These are phyloP conservation scores for Abrus pulchellus DNA, from an alignment of 306 rosid genomes.

Conservation along the genomic window DNA sequence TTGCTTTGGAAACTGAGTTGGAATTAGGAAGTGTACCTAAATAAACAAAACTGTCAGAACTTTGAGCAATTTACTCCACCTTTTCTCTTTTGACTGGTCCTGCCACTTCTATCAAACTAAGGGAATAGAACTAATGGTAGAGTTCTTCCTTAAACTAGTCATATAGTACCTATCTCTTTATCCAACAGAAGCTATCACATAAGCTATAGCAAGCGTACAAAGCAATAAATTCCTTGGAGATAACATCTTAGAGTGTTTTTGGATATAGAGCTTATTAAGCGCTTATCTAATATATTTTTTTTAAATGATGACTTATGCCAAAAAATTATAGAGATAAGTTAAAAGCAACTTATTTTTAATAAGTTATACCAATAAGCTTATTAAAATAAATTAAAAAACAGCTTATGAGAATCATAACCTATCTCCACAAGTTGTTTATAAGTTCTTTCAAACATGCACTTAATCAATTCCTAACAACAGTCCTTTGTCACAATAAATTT, in stretches of 20 bases:
- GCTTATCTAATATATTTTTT: too few species aligned
- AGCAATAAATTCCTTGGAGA: not conserved
- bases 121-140: not conserved
- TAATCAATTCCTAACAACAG: slow-evolving; percentile 39
- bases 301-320: too few species aligned
- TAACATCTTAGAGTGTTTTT: not conserved
- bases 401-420: too few species aligned
- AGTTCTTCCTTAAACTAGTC: slow-evolving; percentile 30
- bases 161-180: slow-evolving; percentile 3
- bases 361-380: too few species aligned
- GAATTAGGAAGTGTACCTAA: slow-evolving; percentile 76
- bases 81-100: not conserved
- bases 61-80: not conserved
- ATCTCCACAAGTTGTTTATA: too few species aligned
- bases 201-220: not conserved
- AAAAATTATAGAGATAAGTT: too few species aligned
- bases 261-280: too few species aligned
- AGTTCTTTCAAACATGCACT: too few species aligned
- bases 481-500: slow-evolving; percentile 11
- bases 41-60: slow-evolving; percentile 45
- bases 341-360: too few species aligned
- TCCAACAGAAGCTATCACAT: slow-evolving; percentile 20
- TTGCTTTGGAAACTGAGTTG: slow-evolving; percentile 95
- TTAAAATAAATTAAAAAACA: too few species aligned
- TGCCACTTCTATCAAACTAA: not conserved